A percentile compares a stretch with the other conserved stretches of the same genome.
phyloP scores from a whole-genome alignment of 768 basidiomycete species.

The Tricholoma hemisulphureum region DNA sequence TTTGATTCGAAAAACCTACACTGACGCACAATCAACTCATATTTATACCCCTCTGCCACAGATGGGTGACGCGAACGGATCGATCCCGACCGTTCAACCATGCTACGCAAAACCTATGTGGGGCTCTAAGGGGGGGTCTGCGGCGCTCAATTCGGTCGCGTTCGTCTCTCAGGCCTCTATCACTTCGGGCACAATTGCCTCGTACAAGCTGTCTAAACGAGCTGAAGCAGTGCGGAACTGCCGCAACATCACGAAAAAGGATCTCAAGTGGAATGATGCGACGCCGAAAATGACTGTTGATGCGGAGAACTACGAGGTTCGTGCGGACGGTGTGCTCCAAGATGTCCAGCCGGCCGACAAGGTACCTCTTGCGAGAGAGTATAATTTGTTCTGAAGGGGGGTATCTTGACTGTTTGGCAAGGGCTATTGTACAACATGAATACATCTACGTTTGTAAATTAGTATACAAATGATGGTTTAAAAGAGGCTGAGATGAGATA shows the following conservation, averaged over 20 bases:
- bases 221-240: constrained; percentile 76
- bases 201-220: constrained; percentile 71
- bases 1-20: constrained; percentile 29
- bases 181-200: constrained; percentile 51
- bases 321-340: constrained; percentile 72
- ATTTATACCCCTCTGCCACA: constrained; percentile 29
- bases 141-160: constrained; percentile 78
- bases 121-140: constrained; percentile 76
- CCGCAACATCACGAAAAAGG: constrained; percentile 71
- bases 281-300: constrained; percentile 87
- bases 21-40: background rate
- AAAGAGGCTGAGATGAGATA: constrained; percentile 6
- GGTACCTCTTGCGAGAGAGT: constrained; percentile 66
- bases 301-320: constrained; percentile 88
- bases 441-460: background rate
- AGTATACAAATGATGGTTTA: background rate
- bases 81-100: constrained; percentile 95
- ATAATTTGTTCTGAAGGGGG: constrained; percentile 74
- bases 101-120: constrained; percentile 89
- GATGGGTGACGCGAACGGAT: constrained; percentile 97
- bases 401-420: background rate
- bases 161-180: constrained; percentile 84
- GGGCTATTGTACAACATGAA: background rate
- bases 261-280: constrained; percentile 91
- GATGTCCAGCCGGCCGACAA: constrained; percentile 73